Base-by-base conservation (phyloP, 2,329 filamentous ascomycete species). In the Apiospora koreana region DNA sequence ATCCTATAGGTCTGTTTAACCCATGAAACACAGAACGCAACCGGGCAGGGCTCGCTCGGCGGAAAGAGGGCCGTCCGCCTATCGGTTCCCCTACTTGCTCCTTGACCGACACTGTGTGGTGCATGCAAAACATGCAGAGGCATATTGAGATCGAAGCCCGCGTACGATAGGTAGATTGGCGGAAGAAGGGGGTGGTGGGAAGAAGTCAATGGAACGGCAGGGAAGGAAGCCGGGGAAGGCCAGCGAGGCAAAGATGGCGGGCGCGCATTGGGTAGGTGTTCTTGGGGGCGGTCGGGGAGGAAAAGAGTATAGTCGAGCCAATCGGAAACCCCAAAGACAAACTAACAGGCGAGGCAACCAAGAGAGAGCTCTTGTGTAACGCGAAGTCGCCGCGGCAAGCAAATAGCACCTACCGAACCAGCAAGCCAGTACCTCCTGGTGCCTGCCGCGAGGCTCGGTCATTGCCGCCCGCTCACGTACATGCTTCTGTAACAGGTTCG, bases 211-310 rank as follows among this genome's bases (percentile, higher is more conserved):
- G 54, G 54, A 38, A 62, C 21, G 54, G n/a, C 31, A 18, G 31
- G 18, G 54, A 62, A 58, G 35, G 35, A 35, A 35, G 35, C 35
- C 35, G 35, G 35, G 35, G 35, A 35, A 35, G 35, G 28, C 28
- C 41, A 43, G 41, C 41, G 14, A 16, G 31, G 25, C 25, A 38
- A 62, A 31, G 28, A n/a, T n/a, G 54, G 18, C 3, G 18, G 54
- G 54, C 35, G 31, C 54, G 31, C 54, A 62, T 62, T 62, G 54
- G 54, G 54, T n/a, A 62, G 16, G 54, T 62, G 54, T 38, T 62
- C 54, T 38, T 62, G 54, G 54, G 54, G 54, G 3, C 54, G 38
- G 31, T 62, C 31, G 54, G 54, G 54, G 3, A 28, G 38, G 31
- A 18, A 38, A 38, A 38, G 31, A 28, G 18, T 38, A 62, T 62